A percentile compares a stretch with the other conserved stretches of the same genome.
Evolutionary conservation across 2,329 filamentous ascomycete species (phyloP).

Genomic region (Sarocladium brachiariae): DNA sequence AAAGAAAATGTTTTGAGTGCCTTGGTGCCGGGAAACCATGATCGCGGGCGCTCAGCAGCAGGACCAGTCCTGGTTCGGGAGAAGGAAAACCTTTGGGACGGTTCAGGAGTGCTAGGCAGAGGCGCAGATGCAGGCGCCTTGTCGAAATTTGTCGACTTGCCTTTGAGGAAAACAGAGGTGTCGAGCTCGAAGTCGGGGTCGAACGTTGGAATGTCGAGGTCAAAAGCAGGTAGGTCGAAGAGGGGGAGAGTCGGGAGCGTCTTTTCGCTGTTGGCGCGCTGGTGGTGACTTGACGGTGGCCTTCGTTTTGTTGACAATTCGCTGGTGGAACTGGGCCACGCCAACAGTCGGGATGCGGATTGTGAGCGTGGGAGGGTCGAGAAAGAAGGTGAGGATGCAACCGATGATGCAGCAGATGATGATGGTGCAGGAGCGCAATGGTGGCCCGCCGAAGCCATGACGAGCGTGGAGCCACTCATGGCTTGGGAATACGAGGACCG

Average conservation of each 20-base stretch:
- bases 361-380: slow-evolving; percentile 22
- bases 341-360: slow-evolving; percentile 26
- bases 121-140: slow-evolving; percentile 17
- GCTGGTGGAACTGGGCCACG: slow-evolving; percentile 19
- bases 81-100: slow-evolving; percentile 12
- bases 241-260: slow-evolving; percentile 14
- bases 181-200: slow-evolving; percentile 43
- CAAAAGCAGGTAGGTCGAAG: slow-evolving; percentile 48
- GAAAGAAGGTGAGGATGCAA: not conserved
- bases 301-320: slow-evolving; percentile 19
- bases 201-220: slow-evolving; percentile 45
- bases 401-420: slow-evolving; percentile 13
- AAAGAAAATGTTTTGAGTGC: slow-evolving; percentile 22
- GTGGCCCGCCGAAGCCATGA: slow-evolving; percentile 31
- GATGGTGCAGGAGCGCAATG: slow-evolving; percentile 17
- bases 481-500: slow-evolving; percentile 21
- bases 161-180: slow-evolving; percentile 34
- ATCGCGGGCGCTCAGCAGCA: slow-evolving; percentile 41
- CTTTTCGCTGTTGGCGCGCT: slow-evolving; percentile 15
- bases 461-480: slow-evolving; percentile 29
- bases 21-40: slow-evolving; percentile 45
- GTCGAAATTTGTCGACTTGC: slow-evolving; percentile 26
- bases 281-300: slow-evolving; percentile 15
- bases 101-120: slow-evolving; percentile 3
- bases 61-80: slow-evolving; percentile 35